Evolutionary conservation across 306 rosid genomes (phyloP), one percentile per base, ranked within the genome.

Genomic region (Bauhinia variegata): DNA sequence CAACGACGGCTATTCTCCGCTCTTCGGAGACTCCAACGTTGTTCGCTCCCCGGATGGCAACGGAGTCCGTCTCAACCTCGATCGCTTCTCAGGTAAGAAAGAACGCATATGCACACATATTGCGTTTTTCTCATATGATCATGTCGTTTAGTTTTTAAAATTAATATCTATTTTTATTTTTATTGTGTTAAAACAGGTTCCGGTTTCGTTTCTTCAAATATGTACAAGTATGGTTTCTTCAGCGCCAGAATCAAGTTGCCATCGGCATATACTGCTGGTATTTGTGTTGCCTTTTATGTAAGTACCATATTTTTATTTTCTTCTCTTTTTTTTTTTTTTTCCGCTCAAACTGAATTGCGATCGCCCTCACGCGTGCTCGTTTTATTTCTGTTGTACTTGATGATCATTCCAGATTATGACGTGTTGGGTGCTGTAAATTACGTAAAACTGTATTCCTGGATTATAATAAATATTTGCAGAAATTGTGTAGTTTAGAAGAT

Each of bases 81-180:
- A 90, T 68, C 97, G 90, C 38, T 90, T 60, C 75, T 83, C 99
- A 48, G 99, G 99, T n/a, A n/a, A n/a, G n/a, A n/a, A n/a, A n/a
- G n/a, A n/a, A n/a, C n/a, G n/a, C n/a, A n/a, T n/a, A n/a, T n/a
- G n/a, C n/a, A n/a, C n/a, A n/a, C n/a, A n/a, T n/a, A n/a, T n/a
- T n/a, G n/a, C n/a, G n/a, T n/a, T n/a, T n/a, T n/a, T n/a, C n/a
- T n/a, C n/a, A n/a, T n/a, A n/a, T n/a, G 5, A n/a, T 1, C 9
- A 31, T 4, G 4, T 15, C 10, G 38, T 8, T 12, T 54, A n/a
- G 33, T 4, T 70, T 42, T 28, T 32, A 1, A 17, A 36, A 11
- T 42, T 53, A 1, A 15, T 49, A 16, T 11, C 6, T 72, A 11
- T 31, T 7, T 18, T 34, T n/a, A n/a, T n/a, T 4, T 6, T 32